Evolutionary conservation across 306 rosid genomes (phyloP).

Genomic region (Rosa lucieae): DNA sequence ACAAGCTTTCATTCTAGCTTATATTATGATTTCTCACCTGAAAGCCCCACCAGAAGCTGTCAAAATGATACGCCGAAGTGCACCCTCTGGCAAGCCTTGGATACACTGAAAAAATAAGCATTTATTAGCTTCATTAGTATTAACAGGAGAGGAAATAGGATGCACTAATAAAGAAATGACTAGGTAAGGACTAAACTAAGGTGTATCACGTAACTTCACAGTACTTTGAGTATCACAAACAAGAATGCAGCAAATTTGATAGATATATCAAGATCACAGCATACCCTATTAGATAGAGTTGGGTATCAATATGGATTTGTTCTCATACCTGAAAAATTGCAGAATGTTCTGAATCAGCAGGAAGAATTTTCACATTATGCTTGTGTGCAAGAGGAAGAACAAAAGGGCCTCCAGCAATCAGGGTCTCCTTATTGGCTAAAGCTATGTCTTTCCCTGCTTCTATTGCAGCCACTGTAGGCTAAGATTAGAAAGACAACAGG

Average conservation of each 20-base stretch:
- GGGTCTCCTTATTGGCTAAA: conserved; percentile 95
- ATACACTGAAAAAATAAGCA: conserved; percentile 68
- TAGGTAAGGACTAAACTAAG: conserved; percentile 10
- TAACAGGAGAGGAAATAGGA: not conserved
- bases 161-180: conserved; percentile 15
- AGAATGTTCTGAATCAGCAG: conserved; percentile 99
- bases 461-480: conserved; percentile 99
- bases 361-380: conserved; percentile 92
- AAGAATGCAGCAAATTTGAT: not conserved
- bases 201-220: conserved; percentile 3
- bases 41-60: conserved; percentile 99
- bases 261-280: conserved; percentile 6
- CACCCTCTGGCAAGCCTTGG: conserved; percentile 90
- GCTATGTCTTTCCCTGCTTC: conserved; percentile 99
- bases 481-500: conserved; percentile 33
- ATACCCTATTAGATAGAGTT: conserved; percentile 16
- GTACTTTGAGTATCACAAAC: not conserved
- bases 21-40: conserved; percentile 50
- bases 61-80: conserved; percentile 80
- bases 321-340: conserved; percentile 91
- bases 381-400: conserved; percentile 98
- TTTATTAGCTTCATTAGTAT: conserved; percentile 29
- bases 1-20: conserved; percentile 13
- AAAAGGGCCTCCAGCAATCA: conserved; percentile 99
- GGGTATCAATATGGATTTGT: not conserved